These are phyloP conservation scores for Aspergillus calidoustus DNA, from an alignment of 2,329 filamentous ascomycete species.

Conservation along the genomic window DNA sequence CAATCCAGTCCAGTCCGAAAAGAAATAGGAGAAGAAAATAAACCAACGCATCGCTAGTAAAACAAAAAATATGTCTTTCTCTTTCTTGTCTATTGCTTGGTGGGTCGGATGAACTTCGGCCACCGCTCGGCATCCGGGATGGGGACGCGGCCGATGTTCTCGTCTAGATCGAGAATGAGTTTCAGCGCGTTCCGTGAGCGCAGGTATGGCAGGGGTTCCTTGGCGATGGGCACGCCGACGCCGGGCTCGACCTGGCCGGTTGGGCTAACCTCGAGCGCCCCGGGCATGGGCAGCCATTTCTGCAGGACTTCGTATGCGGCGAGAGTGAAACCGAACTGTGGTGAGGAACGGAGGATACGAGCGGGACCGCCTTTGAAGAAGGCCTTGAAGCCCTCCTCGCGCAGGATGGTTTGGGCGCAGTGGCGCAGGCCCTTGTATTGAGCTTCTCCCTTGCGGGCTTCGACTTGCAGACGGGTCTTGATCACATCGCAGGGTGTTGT, in stretches of 20 bases:
- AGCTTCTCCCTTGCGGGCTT: slow-evolving; percentile 92
- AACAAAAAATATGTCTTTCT: slow-evolving; percentile 27
- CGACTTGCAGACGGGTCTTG: slow-evolving; percentile 97
- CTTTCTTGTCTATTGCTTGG: slow-evolving; percentile 33
- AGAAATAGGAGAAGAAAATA: slow-evolving; percentile 20
- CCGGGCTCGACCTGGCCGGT: slow-evolving; percentile 67
- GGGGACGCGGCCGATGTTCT: slow-evolving; percentile 82
- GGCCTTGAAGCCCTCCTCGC: slow-evolving; percentile 90
- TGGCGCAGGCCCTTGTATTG: slow-evolving; percentile 86
- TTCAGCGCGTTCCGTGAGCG: slow-evolving; percentile 89
- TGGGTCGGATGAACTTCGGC: slow-evolving; percentile 41
- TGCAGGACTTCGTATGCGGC: slow-evolving; percentile 94
- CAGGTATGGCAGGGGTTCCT: slow-evolving; percentile 67
- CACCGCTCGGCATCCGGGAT: slow-evolving; percentile 52
- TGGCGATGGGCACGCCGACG: slow-evolving; percentile 67
- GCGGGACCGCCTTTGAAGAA: slow-evolving; percentile 99
- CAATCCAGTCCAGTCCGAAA: slow-evolving; percentile 17
- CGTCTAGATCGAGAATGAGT: slow-evolving; percentile 91
- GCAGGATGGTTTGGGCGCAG: slow-evolving; percentile 79
- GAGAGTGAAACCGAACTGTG: slow-evolving; percentile 97
- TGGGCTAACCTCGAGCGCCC: slow-evolving; percentile 57
- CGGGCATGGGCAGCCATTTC: slow-evolving; percentile 77
- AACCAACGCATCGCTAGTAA: slow-evolving; percentile 32
- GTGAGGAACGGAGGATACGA: slow-evolving; percentile 90
- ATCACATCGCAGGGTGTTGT: slow-evolving; percentile 98